These are phyloP conservation scores for Mucor saturninus DNA, from an alignment of 371 early-diverging fungal species.

Conservation along the genomic window DNA sequence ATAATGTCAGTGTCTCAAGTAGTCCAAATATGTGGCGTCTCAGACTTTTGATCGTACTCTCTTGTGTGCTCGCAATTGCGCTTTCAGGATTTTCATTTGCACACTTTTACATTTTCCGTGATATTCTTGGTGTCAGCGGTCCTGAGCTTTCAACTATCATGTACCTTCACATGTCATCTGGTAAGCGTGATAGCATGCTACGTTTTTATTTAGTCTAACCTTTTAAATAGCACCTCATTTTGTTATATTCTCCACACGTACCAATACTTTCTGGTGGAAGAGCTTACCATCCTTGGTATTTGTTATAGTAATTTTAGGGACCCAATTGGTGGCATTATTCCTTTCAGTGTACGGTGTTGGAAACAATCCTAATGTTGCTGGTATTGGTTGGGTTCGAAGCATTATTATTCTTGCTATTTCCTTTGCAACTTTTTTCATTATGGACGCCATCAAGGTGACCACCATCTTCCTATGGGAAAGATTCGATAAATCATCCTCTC, in stretches of 20 bases:
- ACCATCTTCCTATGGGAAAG: constrained; percentile 70
- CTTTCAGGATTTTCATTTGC: constrained; percentile 80
- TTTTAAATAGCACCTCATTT: constrained; percentile 88
- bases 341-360: constrained; percentile 79
- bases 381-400: constrained; percentile 63
- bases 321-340: constrained; percentile 90
- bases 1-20: constrained; percentile 83
- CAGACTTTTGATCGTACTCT: constrained; percentile 81
- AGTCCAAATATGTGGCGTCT: constrained; percentile 90
- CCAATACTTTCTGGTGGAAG: constrained; percentile 87
- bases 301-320: constrained; percentile 81
- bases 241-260: constrained; percentile 93
- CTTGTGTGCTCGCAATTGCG: constrained; percentile 73
- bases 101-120: constrained; percentile 79
- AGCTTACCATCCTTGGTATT: constrained; percentile 82
- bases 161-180: constrained; percentile 91
- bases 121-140: constrained; percentile 54
- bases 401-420: constrained; percentile 70
- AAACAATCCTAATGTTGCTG: constrained; percentile 33
- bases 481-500: constrained; percentile 23
- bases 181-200: constrained; percentile 32
- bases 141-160: constrained; percentile 76
- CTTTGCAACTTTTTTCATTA: constrained; percentile 71
- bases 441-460: constrained; percentile 86
- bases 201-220: background rate